Conservation (phyloP, 257 asterid genomes). For the Paraleonurus japonicus region DNA sequence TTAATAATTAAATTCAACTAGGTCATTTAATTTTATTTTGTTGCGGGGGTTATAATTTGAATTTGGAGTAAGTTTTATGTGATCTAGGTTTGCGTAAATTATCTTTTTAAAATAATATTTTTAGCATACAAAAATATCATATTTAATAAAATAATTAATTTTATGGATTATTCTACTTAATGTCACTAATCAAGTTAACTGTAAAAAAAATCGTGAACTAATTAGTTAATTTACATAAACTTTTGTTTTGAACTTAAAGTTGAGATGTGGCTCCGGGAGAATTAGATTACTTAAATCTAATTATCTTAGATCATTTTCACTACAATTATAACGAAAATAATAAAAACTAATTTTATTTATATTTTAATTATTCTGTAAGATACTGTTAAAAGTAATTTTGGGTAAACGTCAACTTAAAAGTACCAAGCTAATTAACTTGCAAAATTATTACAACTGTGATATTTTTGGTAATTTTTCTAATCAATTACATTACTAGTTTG, state of each 20-base stretch:
- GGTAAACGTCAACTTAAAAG: no score
- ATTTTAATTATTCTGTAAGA: no score
- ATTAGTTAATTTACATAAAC: no score
- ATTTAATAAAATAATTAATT: background rate
- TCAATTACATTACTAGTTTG: background rate
- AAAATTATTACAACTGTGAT: background rate
- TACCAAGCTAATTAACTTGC: background rate
- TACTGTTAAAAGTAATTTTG: no score
- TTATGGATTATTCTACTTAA: background rate
- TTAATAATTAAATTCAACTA: constrained; percentile 5
- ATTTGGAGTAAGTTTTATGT: no score
- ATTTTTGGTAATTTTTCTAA: background rate
- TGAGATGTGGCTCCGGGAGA: background rate
- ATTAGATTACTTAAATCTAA: no score
- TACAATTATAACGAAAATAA: background rate
- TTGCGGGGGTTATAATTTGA: background rate
- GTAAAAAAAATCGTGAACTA: no score
- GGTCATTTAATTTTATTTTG: constrained; percentile 17
- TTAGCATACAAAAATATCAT: no score
- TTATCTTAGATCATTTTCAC: background rate
- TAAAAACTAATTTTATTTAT: background rate
- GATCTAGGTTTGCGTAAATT: background rate
- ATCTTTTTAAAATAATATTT: background rate
- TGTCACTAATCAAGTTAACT: no score
- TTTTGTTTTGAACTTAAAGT: no score